Percentiles rank a stretch among this genome's conserved stretches.
phyloP scores from a whole-genome alignment of 192 early-diverging fungal genomes.

The Rhizophagus clarus region DNA sequence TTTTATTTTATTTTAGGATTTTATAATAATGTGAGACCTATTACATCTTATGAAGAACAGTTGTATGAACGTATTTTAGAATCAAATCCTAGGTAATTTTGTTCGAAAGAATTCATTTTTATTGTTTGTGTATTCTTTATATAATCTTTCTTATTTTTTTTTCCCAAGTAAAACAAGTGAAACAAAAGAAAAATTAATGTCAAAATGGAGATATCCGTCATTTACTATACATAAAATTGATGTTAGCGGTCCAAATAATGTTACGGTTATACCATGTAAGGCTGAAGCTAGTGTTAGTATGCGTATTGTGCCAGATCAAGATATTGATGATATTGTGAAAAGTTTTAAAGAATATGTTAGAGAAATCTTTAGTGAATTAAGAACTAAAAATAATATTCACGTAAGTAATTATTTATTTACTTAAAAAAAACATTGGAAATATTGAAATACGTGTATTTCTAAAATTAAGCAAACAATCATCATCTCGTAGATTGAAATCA shows the following conservation, averaged over 20 bases:
- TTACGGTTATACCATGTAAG: slow-evolving; percentile 69
- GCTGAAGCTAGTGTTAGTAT: slow-evolving; percentile 72
- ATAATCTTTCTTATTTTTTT: background rate
- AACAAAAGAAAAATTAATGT: slow-evolving; percentile 63
- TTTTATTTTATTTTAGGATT: slow-evolving; percentile 47
- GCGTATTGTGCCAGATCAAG: slow-evolving; percentile 77
- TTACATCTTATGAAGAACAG: slow-evolving; percentile 54
- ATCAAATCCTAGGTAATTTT: slow-evolving; percentile 36
- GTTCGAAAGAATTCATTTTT: background rate
- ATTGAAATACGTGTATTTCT: no score
- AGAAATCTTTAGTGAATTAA: slow-evolving; percentile 49
- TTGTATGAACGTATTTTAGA: slow-evolving; percentile 62
- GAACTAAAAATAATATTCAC: slow-evolving; percentile 50
- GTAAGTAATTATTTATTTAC: slow-evolving; percentile 33
- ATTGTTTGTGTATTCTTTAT: no score
- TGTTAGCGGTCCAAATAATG: slow-evolving; percentile 69
- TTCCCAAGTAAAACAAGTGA: slow-evolving; percentile 31
- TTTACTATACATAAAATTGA: slow-evolving; percentile 77
- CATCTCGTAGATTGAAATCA: slow-evolving; percentile 55
- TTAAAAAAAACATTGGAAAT: no score
- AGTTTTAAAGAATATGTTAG: slow-evolving; percentile 61
- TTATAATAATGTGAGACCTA: slow-evolving; percentile 62
- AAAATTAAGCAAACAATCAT: background rate
- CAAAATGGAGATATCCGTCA: slow-evolving; percentile 73
- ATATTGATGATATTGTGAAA: slow-evolving; percentile 58